Conservation (phyloP, 257 asterid genomes). For the Primulina tabacum region DNA sequence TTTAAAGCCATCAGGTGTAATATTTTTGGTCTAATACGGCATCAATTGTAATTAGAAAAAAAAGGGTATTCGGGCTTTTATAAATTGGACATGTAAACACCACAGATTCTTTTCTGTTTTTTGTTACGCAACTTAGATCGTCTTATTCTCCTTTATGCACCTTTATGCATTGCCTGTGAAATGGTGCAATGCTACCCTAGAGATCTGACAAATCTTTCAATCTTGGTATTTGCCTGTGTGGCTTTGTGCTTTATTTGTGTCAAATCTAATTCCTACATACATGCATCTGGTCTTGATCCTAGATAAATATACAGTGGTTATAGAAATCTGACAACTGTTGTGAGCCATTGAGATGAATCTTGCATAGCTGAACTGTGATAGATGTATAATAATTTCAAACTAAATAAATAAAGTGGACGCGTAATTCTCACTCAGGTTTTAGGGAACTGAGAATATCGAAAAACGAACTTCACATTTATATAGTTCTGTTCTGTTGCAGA, state of each 20-base stretch:
- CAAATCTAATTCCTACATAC: too few species aligned
- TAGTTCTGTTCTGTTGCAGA: constrained; percentile 45
- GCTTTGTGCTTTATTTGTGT: neutral
- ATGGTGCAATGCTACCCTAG: neutral
- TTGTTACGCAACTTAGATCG: neutral
- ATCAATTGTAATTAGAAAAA: neutral
- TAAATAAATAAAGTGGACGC: neutral
- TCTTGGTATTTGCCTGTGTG: neutral
- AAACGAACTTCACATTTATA: neutral
- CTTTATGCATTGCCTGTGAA: neutral
- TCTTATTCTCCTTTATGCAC: neutral
- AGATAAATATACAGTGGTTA: neutral
- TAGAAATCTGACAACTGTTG: neutral
- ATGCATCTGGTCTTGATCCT: neutral
- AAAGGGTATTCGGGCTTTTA: neutral
- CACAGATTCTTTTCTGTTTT: constrained; percentile 1
- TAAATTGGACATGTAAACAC: neutral
- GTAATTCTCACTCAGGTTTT: neutral
- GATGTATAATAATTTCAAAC: too few species aligned
- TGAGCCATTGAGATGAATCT: neutral
- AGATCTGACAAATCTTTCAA: neutral
- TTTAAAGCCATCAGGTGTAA: neutral
- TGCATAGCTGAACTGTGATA: neutral
- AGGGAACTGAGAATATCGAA: neutral
- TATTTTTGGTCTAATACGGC: neutral